Percentiles rank a stretch among this genome's conserved stretches.
These are phyloP conservation scores for Chrysoporthe cubensis DNA, from an alignment of 2,329 filamentous ascomycete genomes.

Conservation along the genomic window DNA sequence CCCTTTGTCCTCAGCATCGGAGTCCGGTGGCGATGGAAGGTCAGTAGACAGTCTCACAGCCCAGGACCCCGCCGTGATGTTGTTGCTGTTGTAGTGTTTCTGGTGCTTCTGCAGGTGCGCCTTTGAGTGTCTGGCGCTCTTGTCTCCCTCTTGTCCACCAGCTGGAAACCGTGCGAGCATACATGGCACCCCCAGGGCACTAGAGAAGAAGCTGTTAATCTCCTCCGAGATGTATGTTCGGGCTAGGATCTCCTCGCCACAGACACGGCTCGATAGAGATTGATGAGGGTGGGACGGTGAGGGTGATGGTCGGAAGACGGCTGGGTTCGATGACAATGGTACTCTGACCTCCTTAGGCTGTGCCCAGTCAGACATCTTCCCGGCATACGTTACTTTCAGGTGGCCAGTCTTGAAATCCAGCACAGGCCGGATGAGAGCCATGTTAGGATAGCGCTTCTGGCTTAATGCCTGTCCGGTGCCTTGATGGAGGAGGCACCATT, in stretches of 20 bases:
- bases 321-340: constrained; percentile 71
- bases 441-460: constrained; percentile 85
- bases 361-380: constrained; percentile 29
- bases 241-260: constrained; percentile 76
- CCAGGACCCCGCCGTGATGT: constrained; percentile 50
- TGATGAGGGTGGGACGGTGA: constrained; percentile 41
- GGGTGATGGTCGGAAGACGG: constrained; percentile 51
- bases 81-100: constrained; percentile 27
- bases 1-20: constrained; percentile 52
- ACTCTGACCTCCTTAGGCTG: constrained; percentile 48
- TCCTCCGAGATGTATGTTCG: constrained; percentile 68
- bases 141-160: constrained; percentile 54
- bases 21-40: constrained; percentile 60
- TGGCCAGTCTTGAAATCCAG: constrained; percentile 72
- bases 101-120: constrained; percentile 67
- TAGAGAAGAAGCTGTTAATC: constrained; percentile 78
- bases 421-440: constrained; percentile 79
- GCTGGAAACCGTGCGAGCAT: constrained; percentile 82
- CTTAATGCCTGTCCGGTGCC: constrained; percentile 83
- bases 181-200: constrained; percentile 76
- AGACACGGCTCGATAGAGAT: constrained; percentile 68
- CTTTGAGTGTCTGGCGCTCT: constrained; percentile 71
- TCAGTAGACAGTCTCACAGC: constrained; percentile 26
- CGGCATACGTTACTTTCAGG: constrained; percentile 63
- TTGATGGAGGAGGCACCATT: constrained; percentile 92